Evolutionary conservation across 371 early-diverging fungal species (phyloP), one percentile per base, ranked within the genome.

Genomic region (Dentiscutata heterogama): DNA sequence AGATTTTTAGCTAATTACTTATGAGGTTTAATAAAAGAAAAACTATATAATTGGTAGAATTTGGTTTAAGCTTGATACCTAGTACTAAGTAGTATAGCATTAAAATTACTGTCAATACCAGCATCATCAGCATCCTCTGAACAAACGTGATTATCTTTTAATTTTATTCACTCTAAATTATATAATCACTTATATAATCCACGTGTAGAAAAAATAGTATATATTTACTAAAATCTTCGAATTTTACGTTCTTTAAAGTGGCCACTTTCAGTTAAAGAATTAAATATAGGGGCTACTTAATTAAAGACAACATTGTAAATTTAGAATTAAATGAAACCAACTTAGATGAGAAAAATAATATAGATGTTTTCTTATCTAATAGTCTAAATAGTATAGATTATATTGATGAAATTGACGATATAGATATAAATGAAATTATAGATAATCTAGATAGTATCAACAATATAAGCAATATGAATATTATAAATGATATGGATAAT

Each of bases 11-110:
- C 22, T 5, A 22, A 6, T 27, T 25, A 63, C 29, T 29, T 63
- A 63, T 63, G 63, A n/a, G 11, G 63, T 22, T 8, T 4, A 63
- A 27, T 63, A 63, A 63, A n/a, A 10, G 29, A 63, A 22, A 63
- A 63, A 63, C 29, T 29, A 63, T 27, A 27, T 63, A 63, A 63
- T 63, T 63, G 63, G 63, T 63, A 29, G 29, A 20, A 63, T 25
- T 63, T 63, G 13, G 8, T 63, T 22, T 14, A n/a, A 63, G 29
- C 10, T 27, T 7, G 13, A 63, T 63, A 63, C 29, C 13, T 13
- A 25, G 5, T 63, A 25, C 25, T 63, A 22, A 63, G 63, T 63
- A 22, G 11, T 13, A 63, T 63, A 25, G 63, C 29, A 25, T 25
- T 39, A 25, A 63, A 22, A 63, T 8, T 63, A 3, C 22, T 58